Evolutionary conservation across 768 basidiomycete genomes (phyloP), one percentile per base, ranked within the genome.

Genomic region (Auriscalpium orientale): DNA sequence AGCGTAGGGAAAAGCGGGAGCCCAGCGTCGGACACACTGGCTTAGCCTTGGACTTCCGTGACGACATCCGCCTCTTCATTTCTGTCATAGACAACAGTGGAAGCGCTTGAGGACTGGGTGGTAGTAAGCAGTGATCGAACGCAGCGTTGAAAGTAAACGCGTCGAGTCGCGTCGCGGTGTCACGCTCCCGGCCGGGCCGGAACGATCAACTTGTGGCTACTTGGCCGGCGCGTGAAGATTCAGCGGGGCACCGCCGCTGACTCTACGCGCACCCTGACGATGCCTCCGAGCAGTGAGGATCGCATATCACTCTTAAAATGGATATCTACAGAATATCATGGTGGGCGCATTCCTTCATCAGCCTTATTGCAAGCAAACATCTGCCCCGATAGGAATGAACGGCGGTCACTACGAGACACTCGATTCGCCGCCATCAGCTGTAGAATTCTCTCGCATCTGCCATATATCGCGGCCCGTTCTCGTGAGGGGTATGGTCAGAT

Each of bases 391-490:
- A 88, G 86, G 82, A 56, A 66, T 85, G 64, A 88, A 89, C 62
- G 84, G 84, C 15, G 65, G 70, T 37, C 69, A 74, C 22, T 73
- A 79, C 53, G 75, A 79, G 43, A 68, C 76, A 16, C 68, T 87
- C 8, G 71, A 81, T 36, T 56, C 62, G 12, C 78, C 84, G 13
- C 90, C 91, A 22, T 79, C 82, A 0, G 68, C 87, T 7, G 63
- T 90, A 20, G 81, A 91, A 65, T 91, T 92, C 62, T 74, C 83
- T 40, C 74, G 83, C 51, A 70, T 91, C 16, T 77, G 85, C 6
- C 80, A 84, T 59, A 74, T 88, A 47, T 82, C 84, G 12, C 74
- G 89, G 56, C 91, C 91, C 4, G 85, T 84, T 15, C 64, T 92
- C 8, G 86, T 93, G 53, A 80, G 80, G 76, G 83, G 91, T 81